Base-by-base conservation (phyloP, 2,329 filamentous ascomycete species). In the Stagonosporopsis chrysanthemi region DNA sequence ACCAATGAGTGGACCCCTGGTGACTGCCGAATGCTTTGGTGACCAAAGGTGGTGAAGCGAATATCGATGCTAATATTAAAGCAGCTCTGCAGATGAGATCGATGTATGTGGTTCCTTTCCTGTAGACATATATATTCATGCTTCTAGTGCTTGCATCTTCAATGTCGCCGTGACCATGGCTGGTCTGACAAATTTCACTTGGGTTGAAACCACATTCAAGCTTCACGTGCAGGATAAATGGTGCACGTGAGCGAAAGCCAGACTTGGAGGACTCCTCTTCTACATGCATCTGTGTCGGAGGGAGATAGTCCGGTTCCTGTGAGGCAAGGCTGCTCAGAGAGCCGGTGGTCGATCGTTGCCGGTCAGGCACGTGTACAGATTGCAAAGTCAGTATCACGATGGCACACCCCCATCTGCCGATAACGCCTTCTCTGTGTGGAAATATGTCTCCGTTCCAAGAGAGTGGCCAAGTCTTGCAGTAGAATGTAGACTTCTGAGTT, bases 361-460 rank as follows among this genome's bases (percentile, higher is more conserved):
- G 11, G 15, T 12, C 15, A 40, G 15, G 19, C 19, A 49, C 46
- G 42, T n/a, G 4, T n/a, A 33, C 14, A 33, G 28, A 41, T 33
- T 46, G 44, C 26, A 45, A 44, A 49, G 60, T 64, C 64, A 66
- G 62, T 63, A 60, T 52, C 41, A 38, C 17, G 11, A 23, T 41
- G 59, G 54, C 42, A 50, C 60, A 52, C 40, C 54, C 40, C 54
- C 47, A 55, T 58, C 60, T 63, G 57, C 38, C 41, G 59, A 56
- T 68, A 67, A 65, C 65, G 72, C 71, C 71, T 72, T 74, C 69
- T 72, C 36, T 24, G 61, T 71, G 43, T 56, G 64, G 60, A 58
- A 49, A 50, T 40, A 58, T 56, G 54, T 60, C 61, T 61, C 58
- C 55, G 60, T 62, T 57, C 49, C 31, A 39, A 40, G 38, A 63